Conservation (phyloP, 2,329 filamentous ascomycete genomes). For the Zasmidium cellare region DNA sequence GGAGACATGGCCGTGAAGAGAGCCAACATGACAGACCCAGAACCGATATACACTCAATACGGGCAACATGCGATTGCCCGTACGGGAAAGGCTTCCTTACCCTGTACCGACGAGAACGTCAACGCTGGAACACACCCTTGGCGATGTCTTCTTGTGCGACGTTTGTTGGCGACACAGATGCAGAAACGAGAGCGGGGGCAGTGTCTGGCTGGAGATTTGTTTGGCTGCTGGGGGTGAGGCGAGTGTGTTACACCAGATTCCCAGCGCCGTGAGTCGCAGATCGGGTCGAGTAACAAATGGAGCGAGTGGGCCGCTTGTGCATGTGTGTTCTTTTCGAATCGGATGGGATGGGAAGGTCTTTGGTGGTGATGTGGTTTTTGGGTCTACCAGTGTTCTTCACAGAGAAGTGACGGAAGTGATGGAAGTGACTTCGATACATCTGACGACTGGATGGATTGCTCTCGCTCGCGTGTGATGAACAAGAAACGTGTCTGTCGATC, state of each 20-base stretch:
- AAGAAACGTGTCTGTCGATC: neutral
- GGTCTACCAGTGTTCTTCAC: neutral
- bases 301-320: neutral
- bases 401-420: neutral
- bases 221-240: too few relatives aligned
- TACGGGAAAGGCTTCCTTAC: neutral
- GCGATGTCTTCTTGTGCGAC: too few relatives aligned
- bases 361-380: neutral
- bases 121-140: too few relatives aligned
- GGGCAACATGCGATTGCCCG: neutral
- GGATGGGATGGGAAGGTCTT: neutral
- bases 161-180: too few relatives aligned
- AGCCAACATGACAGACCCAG: too few relatives aligned
- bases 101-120: neutral
- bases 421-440: too few relatives aligned
- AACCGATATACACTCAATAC: too few relatives aligned
- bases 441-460: neutral
- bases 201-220: neutral
- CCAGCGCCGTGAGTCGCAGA: neutral
- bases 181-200: too few relatives aligned
- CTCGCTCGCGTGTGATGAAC: neutral
- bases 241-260: neutral
- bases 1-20: constrained; percentile 64
- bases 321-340: neutral
- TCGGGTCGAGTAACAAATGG: neutral